phyloP scores from a whole-genome alignment of 2,329 filamentous ascomycete genomes.

The Scytalidium lignicola region DNA sequence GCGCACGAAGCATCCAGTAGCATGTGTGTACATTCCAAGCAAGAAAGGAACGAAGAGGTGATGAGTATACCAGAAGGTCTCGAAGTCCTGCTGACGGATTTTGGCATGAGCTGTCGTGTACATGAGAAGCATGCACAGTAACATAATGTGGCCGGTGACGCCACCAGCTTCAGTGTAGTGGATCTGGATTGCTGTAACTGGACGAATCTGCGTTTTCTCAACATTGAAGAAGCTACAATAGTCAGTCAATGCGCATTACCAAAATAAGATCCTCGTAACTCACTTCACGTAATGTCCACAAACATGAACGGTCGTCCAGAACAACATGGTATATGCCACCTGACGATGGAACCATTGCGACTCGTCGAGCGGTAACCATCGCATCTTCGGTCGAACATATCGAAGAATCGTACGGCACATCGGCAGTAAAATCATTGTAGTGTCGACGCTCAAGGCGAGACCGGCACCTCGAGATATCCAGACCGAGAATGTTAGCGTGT shows the following conservation, averaged over 20 bases:
- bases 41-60: slow-evolving; percentile 97
- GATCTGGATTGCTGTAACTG: slow-evolving; percentile 77
- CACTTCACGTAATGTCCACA: slow-evolving; percentile 90
- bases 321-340: slow-evolving; percentile 79
- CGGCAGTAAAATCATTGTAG: slow-evolving; percentile 81
- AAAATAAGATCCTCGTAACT: slow-evolving; percentile 26
- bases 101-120: slow-evolving; percentile 92
- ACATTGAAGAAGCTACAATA: slow-evolving; percentile 81
- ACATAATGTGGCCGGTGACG: slow-evolving; percentile 94
- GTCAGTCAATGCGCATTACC: slow-evolving; percentile 7
- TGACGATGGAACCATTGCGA: slow-evolving; percentile 96
- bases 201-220: slow-evolving; percentile 76
- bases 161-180: slow-evolving; percentile 87
- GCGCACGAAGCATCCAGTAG: slow-evolving; percentile 92
- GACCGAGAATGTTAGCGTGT: slow-evolving; percentile 79
- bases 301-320: slow-evolving; percentile 77
- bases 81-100: slow-evolving; percentile 94
- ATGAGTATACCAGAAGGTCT: slow-evolving; percentile 99
- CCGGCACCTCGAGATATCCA: slow-evolving; percentile 96
- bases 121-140: slow-evolving; percentile 98
- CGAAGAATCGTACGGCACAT: slow-evolving; percentile 91
- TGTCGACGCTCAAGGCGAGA: slow-evolving; percentile 77
- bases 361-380: slow-evolving; percentile 90
- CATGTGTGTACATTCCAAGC: slow-evolving; percentile 90
- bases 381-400: slow-evolving; percentile 78